Evolutionary conservation across 768 basidiomycete genomes (phyloP), one percentile per base, ranked within the genome.

Genomic region (Infundibulicybe gibba): DNA sequence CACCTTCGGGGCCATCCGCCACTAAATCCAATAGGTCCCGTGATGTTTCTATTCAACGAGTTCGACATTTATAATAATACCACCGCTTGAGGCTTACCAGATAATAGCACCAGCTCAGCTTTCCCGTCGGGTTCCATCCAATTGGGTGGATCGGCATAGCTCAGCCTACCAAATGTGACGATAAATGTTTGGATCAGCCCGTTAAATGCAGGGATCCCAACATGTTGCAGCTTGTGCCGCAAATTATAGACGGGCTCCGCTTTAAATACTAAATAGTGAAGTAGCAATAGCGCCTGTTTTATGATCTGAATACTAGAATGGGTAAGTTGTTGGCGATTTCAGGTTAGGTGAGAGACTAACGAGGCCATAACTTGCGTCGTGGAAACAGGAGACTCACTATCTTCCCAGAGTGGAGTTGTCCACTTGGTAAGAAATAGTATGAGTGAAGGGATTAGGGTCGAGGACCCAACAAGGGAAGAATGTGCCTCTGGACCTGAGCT

Each of bases 161-260:
- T 81, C 40, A 93, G 65, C 50, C 89, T 75, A 33, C 90, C 86
- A 45, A 93, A 77, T 0, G 82, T 79, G n/a, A 90, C 81, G 21
- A 83, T 78, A 57, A 90, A 90, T 59, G 82, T 73, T 53, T 92
- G 82, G 11, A 70, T 70, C 20, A 87, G 63, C 30, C 81, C 82
- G 53, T 77, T 81, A 58, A 85, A 84, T 21, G 71, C 68, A 30
- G 79, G 75, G 40, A 67, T 65, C 11, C 76, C 67, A 13, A 81
- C 77, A 35, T 72, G 67, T 47, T 77, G 76, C 25, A 91, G 72
- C 58, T 79, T 80, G 32, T 73, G 70, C 34, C 79, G 76, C 44
- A 90, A 64, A 58, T 80, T 75, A 40, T 79, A 59, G 10, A 65
- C 61, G 11, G 78, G 63, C 6, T 75, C 71, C 19, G 67, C 60